phyloP scores from a whole-genome alignment of 441 rosid species.

The Mallotus japonicus region DNA sequence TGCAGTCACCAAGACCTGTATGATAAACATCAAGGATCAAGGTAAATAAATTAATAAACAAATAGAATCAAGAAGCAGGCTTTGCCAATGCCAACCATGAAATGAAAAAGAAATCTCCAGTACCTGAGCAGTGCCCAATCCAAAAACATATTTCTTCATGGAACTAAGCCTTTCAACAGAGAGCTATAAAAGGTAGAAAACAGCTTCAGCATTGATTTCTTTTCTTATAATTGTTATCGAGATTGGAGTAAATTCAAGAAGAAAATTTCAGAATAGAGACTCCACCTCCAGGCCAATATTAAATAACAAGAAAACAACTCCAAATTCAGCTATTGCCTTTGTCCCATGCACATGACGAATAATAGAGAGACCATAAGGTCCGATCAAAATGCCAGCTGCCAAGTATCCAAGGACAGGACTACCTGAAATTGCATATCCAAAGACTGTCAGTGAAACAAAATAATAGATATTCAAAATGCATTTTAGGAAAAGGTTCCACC shows the following conservation, averaged over 20 bases:
- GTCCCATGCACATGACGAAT: slow-evolving; percentile 97
- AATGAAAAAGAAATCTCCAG: slow-evolving; percentile 20
- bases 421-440: slow-evolving; percentile 55
- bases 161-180: slow-evolving; percentile 99
- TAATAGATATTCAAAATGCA: slow-evolving; percentile 8
- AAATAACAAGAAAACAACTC: slow-evolving; percentile 96
- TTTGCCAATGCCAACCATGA: slow-evolving; percentile 9
- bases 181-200: slow-evolving; percentile 50
- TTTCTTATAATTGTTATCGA: slow-evolving; percentile 21
- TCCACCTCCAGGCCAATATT: slow-evolving; percentile 99
- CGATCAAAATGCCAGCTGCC: slow-evolving; percentile 98
- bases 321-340: slow-evolving; percentile 97
- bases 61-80: slow-evolving; percentile 13
- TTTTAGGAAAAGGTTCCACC: background rate
- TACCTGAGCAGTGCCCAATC: slow-evolving; percentile 97
- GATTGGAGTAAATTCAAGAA: slow-evolving; percentile 21
- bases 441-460: slow-evolving; percentile 21
- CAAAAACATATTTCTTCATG: slow-evolving; percentile 99
- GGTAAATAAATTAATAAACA: slow-evolving; percentile 18
- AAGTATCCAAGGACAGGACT: slow-evolving; percentile 99
- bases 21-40: slow-evolving; percentile 27
- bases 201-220: slow-evolving; percentile 26
- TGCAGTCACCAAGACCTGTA: slow-evolving; percentile 93
- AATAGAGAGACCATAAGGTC: slow-evolving; percentile 95
- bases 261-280: slow-evolving; percentile 20